phyloP scores from a whole-genome alignment of 2,329 filamentous ascomycete genomes.

The Colletotrichum ledebouriae region DNA sequence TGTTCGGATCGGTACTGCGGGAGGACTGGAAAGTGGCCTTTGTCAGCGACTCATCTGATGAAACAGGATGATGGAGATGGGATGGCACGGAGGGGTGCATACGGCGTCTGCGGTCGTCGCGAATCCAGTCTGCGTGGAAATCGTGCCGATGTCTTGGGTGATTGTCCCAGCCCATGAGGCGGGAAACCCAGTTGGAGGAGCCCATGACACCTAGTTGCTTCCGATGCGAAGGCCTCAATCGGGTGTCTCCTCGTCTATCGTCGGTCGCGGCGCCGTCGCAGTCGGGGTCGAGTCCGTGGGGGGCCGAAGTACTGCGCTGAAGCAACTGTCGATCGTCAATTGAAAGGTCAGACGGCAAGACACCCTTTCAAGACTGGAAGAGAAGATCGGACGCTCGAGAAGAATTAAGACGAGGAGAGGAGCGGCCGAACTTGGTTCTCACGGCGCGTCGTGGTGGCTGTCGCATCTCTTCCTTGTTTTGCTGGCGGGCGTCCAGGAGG shows the following conservation, averaged over 20 bases:
- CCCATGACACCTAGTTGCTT: conserved; percentile 42
- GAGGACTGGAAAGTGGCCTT: conserved; percentile 65
- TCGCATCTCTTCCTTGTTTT: conserved; percentile 38
- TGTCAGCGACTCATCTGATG: conserved; percentile 25
- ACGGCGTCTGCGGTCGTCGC: conserved; percentile 61
- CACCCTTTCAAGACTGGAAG: background rate
- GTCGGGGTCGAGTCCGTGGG: background rate
- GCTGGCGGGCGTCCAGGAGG: background rate
- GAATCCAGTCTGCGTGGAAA: conserved; percentile 52
- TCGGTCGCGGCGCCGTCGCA: background rate
- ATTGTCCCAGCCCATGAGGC: conserved; percentile 53
- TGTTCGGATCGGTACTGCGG: conserved; percentile 71
- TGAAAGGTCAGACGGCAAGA: background rate
- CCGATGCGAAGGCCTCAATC: background rate
- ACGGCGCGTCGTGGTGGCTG: conserved; percentile 4
- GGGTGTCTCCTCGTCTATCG: background rate
- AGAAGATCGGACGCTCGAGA: background rate
- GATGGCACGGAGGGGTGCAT: conserved; percentile 44
- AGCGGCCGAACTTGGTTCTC: conserved; percentile 1
- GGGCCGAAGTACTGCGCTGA: background rate
- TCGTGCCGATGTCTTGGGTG: conserved; percentile 50
- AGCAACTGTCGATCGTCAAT: background rate
- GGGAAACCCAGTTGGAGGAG: conserved; percentile 49
- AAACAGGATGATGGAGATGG: background rate
- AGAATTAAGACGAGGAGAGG: background rate